These are phyloP conservation scores for Eleusine indica DNA, from an alignment of 176 grass and related monocot genomes.

Conservation along the genomic window DNA sequence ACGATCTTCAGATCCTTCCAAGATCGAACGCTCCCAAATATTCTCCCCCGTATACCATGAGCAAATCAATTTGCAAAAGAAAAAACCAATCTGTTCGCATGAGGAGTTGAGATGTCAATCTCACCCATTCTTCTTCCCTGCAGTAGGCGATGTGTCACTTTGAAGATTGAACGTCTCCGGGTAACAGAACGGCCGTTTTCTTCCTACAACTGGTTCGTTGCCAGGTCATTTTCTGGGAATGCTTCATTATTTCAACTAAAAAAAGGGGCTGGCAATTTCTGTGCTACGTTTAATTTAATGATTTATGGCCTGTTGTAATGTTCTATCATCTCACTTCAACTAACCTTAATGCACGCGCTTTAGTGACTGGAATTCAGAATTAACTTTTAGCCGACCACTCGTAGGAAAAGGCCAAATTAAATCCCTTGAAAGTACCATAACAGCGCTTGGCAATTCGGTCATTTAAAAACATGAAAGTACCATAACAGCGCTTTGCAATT, in stretches of 20 bases:
- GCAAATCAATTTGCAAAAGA: background rate
- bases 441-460: background rate
- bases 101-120: constrained; percentile 42
- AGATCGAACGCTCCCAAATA: background rate
- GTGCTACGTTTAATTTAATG: background rate
- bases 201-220: constrained; percentile 6
- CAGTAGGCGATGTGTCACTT: constrained; percentile 49
- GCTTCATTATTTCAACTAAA: background rate
- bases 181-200: constrained; percentile 9
- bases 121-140: constrained; percentile 11
- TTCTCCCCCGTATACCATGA: background rate
- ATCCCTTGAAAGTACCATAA: background rate
- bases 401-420: no score
- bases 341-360: background rate
- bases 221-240: constrained; percentile 36
- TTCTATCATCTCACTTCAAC: background rate
- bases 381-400: no score
- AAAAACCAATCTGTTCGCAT: background rate
- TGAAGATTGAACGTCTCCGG: constrained; percentile 15
- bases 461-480: background rate
- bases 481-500: background rate
- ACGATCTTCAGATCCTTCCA: background rate
- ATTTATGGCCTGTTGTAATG: background rate
- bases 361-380: background rate
- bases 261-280: background rate